Evolutionary conservation across 2,329 filamentous ascomycete genomes (phyloP).

Genomic region (Cordyceps pruinosa): DNA sequence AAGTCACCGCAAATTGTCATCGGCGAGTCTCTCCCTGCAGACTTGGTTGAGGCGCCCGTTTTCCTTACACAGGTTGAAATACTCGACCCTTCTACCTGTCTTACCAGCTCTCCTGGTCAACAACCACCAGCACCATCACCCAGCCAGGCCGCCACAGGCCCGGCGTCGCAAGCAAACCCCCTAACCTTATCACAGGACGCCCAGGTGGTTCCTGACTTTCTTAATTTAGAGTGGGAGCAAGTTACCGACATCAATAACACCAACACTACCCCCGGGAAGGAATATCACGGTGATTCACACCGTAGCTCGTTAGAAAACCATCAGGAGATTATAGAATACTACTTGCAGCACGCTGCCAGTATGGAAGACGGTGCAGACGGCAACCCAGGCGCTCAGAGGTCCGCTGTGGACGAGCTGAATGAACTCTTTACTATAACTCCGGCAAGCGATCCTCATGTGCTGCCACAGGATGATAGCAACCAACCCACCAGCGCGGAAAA

Average conservation of each 20-base stretch:
- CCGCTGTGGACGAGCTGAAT: conserved; percentile 12
- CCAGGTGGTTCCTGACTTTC: conserved; percentile 19
- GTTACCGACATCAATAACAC: conserved; percentile 15
- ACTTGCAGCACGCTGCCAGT: neutral
- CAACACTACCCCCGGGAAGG: neutral
- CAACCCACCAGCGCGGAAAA: neutral
- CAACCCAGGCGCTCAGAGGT: neutral
- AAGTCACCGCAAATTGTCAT: neutral
- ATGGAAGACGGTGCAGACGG: neutral
- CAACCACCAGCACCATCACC: neutral
- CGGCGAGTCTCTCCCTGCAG: neutral
- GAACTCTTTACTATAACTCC: conserved; percentile 10
- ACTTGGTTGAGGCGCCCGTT: neutral
- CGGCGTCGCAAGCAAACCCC: neutral
- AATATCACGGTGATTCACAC: neutral
- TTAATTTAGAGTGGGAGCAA: conserved; percentile 14
- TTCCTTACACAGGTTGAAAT: conserved; percentile 2
- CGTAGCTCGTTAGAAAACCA: neutral
- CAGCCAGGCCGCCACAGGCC: neutral
- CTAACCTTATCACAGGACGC: conserved; percentile 22
- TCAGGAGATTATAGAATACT: neutral
- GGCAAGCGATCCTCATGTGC: neutral
- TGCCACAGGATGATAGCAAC: neutral
- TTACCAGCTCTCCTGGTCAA: neutral
- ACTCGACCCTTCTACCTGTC: neutral